Evolutionary conservation across 495 filamentous ascomycete species (phyloP).

Genomic region (Penicillium subrubescens): DNA sequence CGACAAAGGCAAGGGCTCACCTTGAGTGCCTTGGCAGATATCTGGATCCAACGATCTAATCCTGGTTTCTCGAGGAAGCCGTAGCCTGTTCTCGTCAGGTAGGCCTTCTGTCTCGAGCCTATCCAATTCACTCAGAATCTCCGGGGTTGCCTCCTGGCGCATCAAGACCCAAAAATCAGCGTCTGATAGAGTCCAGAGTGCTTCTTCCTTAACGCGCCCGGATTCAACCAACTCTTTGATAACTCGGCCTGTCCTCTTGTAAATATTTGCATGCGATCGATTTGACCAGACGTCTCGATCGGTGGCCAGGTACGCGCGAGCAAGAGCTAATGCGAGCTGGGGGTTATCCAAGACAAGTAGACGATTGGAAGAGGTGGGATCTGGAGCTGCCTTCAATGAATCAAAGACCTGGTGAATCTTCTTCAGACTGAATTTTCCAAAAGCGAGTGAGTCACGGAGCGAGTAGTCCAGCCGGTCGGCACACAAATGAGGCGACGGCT

Average conservation of each 20-base stretch:
- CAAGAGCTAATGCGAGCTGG: constrained; percentile 31
- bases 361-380: constrained; percentile 25
- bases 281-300: constrained; percentile 44
- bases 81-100: constrained; percentile 30
- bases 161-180: constrained; percentile 40
- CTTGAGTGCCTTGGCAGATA: constrained; percentile 21
- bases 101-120: constrained; percentile 35
- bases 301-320: constrained; percentile 35
- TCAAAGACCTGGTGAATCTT: constrained; percentile 27
- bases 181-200: constrained; percentile 41
- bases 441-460: constrained; percentile 40
- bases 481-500: constrained; percentile 43
- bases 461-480: constrained; percentile 48
- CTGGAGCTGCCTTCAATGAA: constrained; percentile 34
- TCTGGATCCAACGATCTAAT: constrained; percentile 45
- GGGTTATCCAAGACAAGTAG: constrained; percentile 38
- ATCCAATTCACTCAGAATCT: constrained; percentile 28
- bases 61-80: constrained; percentile 32
- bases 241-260: constrained; percentile 33
- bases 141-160: constrained; percentile 26
- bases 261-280: constrained; percentile 36
- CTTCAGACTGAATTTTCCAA: constrained; percentile 33
- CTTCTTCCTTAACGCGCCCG: constrained; percentile 30
- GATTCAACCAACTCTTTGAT: constrained; percentile 31
- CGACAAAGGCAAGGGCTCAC: constrained; percentile 32